Conservation (phyloP, 768 basidiomycete genomes). For the Mycena polygramma region DNA sequence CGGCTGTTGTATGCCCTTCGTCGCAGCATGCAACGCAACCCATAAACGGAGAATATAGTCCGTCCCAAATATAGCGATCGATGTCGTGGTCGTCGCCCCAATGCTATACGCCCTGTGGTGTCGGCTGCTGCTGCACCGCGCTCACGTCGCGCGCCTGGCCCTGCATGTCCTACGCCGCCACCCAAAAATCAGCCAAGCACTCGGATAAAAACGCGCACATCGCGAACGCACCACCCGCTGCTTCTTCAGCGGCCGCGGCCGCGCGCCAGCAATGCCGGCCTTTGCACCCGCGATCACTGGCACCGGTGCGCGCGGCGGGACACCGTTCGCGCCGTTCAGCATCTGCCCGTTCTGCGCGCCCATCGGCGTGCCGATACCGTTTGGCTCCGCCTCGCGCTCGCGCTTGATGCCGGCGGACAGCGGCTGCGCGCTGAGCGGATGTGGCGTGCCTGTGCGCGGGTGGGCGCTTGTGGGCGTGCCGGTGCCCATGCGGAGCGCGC, state of each 20-base stretch:
- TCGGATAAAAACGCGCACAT: neutral
- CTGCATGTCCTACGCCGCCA: slow-evolving; percentile 65
- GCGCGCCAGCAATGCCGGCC: slow-evolving; percentile 67
- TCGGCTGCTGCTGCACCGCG: slow-evolving; percentile 75
- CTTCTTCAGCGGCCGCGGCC: slow-evolving; percentile 82
- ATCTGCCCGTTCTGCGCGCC: slow-evolving; percentile 16
- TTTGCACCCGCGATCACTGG: slow-evolving; percentile 63
- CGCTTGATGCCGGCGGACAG: slow-evolving; percentile 35
- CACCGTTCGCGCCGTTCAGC: slow-evolving; percentile 4
- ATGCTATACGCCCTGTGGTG: slow-evolving; percentile 73
- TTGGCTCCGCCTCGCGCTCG: slow-evolving; percentile 49
- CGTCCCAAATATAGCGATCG: neutral
- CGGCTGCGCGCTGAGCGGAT: slow-evolving; percentile 32
- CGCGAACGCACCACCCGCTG: slow-evolving; percentile 72
- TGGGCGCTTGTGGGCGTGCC: slow-evolving; percentile 51
- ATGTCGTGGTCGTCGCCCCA: neutral
- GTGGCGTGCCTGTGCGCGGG: slow-evolving; percentile 32
- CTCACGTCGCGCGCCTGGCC: slow-evolving; percentile 72
- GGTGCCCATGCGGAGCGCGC: slow-evolving; percentile 36
- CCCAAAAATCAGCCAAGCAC: neutral
- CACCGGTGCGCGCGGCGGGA: slow-evolving; percentile 37
- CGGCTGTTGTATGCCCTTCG: neutral
- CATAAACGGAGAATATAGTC: neutral
- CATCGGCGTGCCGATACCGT: slow-evolving; percentile 17
- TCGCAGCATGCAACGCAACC: slow-evolving; percentile 1